A percentile compares a stretch with the other conserved stretches of the same genome.
Conservation (phyloP, 73 alveolate species). For the Effrenium voratum region DNA sequence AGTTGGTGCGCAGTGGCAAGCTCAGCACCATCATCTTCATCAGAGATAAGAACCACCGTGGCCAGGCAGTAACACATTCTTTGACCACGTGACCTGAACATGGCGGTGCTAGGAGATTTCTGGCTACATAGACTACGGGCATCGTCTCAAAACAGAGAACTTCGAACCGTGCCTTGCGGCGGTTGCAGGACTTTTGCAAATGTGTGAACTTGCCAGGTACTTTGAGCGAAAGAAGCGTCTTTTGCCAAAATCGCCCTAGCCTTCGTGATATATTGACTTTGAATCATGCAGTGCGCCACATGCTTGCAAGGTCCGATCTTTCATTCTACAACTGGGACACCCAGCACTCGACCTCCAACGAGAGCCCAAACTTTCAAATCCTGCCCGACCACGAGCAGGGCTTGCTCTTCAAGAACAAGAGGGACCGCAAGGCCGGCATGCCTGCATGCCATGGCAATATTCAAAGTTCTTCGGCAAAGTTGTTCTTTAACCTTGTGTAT, state of each 20-base stretch:
- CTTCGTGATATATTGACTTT: neutral
- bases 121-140: constrained; percentile 99
- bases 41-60: constrained; percentile 96
- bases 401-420: constrained; percentile 98
- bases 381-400: constrained; percentile 96
- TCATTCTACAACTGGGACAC: constrained; percentile 99
- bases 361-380: constrained; percentile 98
- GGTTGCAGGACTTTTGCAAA: neutral
- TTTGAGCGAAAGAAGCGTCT: constrained; percentile 98
- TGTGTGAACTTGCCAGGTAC: constrained; percentile 89
- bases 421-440: constrained; percentile 96
- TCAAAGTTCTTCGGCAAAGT: neutral
- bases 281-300: neutral
- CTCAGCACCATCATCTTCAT: constrained; percentile 99
- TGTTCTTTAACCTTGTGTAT: neutral
- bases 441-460: neutral
- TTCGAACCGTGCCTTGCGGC: constrained; percentile 95
- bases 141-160: constrained; percentile 98
- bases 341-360: constrained; percentile 97
- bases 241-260: constrained; percentile 96
- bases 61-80: constrained; percentile 47
- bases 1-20: constrained; percentile 98
- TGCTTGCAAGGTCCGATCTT: constrained; percentile 95
- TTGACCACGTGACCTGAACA: neutral
- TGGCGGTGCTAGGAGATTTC: constrained; percentile 96